These are phyloP conservation scores for Glarea lozoyensis DNA, from an alignment of 495 filamentous ascomycete species.

Conservation along the genomic window DNA sequence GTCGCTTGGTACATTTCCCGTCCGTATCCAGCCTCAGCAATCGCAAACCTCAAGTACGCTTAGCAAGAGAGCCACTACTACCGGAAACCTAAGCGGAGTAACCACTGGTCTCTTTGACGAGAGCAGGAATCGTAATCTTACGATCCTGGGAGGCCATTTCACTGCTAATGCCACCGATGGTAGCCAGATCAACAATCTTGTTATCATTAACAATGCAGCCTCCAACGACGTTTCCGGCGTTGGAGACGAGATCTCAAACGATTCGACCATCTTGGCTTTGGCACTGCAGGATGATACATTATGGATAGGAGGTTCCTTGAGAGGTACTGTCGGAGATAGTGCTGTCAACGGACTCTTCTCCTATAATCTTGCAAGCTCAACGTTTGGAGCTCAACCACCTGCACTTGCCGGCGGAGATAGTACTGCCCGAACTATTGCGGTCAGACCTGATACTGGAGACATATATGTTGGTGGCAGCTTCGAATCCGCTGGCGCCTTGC, in stretches of 20 bases:
- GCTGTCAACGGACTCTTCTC: conserved; percentile 64
- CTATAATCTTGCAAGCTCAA: conserved; percentile 60
- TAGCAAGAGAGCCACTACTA: conserved; percentile 48
- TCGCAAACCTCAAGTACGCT: conserved; percentile 24
- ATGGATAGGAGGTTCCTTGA: conserved; percentile 74
- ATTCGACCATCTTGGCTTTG: conserved; percentile 69
- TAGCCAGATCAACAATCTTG: conserved; percentile 65
- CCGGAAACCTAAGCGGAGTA: conserved; percentile 49
- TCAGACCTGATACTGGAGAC: conserved; percentile 54
- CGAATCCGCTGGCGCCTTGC: conserved; percentile 68
- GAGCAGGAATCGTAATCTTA: conserved; percentile 61
- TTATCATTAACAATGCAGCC: conserved; percentile 54
- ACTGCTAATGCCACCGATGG: conserved; percentile 59
- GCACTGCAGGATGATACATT: conserved; percentile 57
- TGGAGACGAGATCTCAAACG: conserved; percentile 50
- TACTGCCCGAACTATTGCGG: conserved; percentile 64
- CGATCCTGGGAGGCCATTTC: conserved; percentile 86
- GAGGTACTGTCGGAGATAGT: conserved; percentile 55
- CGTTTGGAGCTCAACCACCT: conserved; percentile 60
- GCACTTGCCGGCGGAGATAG: conserved; percentile 57
- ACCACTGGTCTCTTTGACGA: conserved; percentile 70
- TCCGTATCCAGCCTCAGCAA: conserved; percentile 42
- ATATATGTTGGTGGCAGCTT: conserved; percentile 86
- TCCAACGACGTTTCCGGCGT: conserved; percentile 62
- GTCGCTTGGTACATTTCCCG: conserved; percentile 48